Conservation (phyloP, 345 rosid species). For the Camelina hispida region DNA sequence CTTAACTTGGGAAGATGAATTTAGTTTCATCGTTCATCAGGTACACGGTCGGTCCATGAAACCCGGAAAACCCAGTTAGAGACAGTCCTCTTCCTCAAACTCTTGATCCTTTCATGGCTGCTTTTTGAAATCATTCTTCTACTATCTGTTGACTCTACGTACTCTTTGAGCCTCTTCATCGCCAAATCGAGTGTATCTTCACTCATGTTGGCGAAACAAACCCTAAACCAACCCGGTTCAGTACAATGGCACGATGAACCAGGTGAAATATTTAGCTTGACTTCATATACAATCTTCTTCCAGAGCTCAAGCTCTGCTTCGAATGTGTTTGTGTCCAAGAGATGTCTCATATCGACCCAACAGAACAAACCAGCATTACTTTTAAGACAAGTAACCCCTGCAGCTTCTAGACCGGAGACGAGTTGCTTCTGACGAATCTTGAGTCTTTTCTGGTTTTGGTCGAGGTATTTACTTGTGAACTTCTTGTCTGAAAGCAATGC, state of each 20-base stretch:
- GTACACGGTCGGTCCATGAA: slow-evolving; percentile 60
- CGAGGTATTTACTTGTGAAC: slow-evolving; percentile 58
- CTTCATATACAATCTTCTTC: slow-evolving; percentile 71
- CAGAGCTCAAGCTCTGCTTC: slow-evolving; percentile 75
- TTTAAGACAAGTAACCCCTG: slow-evolving; percentile 60
- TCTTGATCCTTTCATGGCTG: slow-evolving; percentile 51
- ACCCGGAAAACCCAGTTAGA: slow-evolving; percentile 75
- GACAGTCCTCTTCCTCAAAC: slow-evolving; percentile 52
- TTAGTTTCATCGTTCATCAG: slow-evolving; percentile 54
- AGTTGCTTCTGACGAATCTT: slow-evolving; percentile 53
- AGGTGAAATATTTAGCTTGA: slow-evolving; percentile 58
- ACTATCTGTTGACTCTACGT: slow-evolving; percentile 47
- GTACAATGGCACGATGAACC: slow-evolving; percentile 85
- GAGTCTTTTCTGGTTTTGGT: slow-evolving; percentile 61
- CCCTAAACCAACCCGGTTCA: slow-evolving; percentile 73
- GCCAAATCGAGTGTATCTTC: slow-evolving; percentile 60
- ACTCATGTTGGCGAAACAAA: slow-evolving; percentile 74
- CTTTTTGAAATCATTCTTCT: slow-evolving; percentile 36
- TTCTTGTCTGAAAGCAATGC: slow-evolving; percentile 70
- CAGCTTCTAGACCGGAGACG: slow-evolving; percentile 61
- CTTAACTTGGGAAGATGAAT: slow-evolving; percentile 28
- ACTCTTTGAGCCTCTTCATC: slow-evolving; percentile 55
- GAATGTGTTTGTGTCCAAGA: slow-evolving; percentile 67
- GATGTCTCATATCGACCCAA: slow-evolving; percentile 81
- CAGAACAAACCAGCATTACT: slow-evolving; percentile 77